Conservation (phyloP, 2,329 filamentous ascomycete species). For the Pleoardoris graminearum region DNA sequence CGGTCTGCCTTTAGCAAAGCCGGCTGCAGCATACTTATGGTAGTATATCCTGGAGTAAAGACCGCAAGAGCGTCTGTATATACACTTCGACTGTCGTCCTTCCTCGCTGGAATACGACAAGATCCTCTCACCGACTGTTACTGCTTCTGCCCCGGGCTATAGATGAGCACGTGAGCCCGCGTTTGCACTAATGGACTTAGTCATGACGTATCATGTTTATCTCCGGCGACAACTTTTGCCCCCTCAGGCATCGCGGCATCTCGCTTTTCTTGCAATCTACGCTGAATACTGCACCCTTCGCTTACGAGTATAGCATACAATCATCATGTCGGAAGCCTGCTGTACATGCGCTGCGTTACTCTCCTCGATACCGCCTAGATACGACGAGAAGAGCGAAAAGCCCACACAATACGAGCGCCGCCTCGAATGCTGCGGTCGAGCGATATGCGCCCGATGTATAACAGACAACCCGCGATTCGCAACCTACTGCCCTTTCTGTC, state of each 20-base stretch:
- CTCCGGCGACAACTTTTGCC: slow-evolving; percentile 16
- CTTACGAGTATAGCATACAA: slow-evolving; percentile 5
- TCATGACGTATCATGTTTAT: slow-evolving; percentile 38
- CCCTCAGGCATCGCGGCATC: slow-evolving; percentile 1
- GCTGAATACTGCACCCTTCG: background rate
- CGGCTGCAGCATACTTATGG: too few relatives aligned
- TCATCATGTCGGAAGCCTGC: slow-evolving; percentile 55
- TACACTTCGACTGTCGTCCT: too few relatives aligned
- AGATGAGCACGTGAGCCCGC: slow-evolving; percentile 27
- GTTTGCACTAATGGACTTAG: slow-evolving; percentile 29
- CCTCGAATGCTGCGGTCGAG: slow-evolving; percentile 69
- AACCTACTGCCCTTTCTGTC: slow-evolving; percentile 73
- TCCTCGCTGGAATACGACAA: too few relatives aligned
- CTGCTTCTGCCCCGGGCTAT: too few relatives aligned
- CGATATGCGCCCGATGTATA: slow-evolving; percentile 73
- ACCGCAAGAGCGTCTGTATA: too few relatives aligned
- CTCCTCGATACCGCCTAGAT: slow-evolving; percentile 56
- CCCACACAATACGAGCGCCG: slow-evolving; percentile 62
- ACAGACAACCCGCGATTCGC: slow-evolving; percentile 70
- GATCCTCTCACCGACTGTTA: too few relatives aligned
- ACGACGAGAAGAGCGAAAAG: slow-evolving; percentile 63
- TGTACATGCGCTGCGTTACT: slow-evolving; percentile 72
- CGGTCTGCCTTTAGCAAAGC: too few relatives aligned
- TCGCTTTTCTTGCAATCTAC: background rate
- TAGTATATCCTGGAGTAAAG: too few relatives aligned